Evolutionary conservation across 805 yeast genomes (phyloP).

Genomic region (Zygosaccharomyces gambellarensis): DNA sequence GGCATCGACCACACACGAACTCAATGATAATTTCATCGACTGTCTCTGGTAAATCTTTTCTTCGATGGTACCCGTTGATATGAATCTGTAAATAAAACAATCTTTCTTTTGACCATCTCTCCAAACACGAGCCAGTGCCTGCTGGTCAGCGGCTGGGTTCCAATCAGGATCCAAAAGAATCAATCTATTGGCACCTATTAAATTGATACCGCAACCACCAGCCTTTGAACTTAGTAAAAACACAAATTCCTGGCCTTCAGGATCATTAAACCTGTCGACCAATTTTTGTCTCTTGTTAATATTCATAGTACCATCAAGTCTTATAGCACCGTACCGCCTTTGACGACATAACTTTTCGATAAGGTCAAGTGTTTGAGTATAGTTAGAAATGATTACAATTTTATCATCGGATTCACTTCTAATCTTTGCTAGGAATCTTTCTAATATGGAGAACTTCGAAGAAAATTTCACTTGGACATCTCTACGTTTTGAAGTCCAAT

Average conservation of each 20-base stretch:
- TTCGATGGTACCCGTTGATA: conserved; percentile 91
- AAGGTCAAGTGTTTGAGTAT: conserved; percentile 88
- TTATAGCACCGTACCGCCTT: conserved; percentile 65
- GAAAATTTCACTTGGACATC: conserved; percentile 78
- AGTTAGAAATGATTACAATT: conserved; percentile 89
- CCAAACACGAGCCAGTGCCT: conserved; percentile 97
- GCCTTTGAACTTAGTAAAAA: conserved; percentile 91
- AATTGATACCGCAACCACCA: conserved; percentile 97
- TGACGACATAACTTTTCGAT: conserved; percentile 80
- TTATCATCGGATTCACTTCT: conserved; percentile 83
- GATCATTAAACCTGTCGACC: conserved; percentile 88
- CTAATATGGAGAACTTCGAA: conserved; percentile 81
- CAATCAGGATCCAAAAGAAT: conserved; percentile 89
- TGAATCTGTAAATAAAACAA: conserved; percentile 90
- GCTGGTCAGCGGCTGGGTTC: conserved; percentile 99
- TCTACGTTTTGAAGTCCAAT: conserved; percentile 24
- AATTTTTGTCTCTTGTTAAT: conserved; percentile 89
- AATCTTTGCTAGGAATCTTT: conserved; percentile 76
- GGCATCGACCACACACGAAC: conserved; percentile 96
- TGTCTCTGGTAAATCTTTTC: conserved; percentile 96
- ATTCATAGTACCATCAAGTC: conserved; percentile 90
- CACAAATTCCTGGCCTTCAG: conserved; percentile 78
- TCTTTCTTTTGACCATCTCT: conserved; percentile 98
- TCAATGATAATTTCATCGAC: conserved; percentile 84
- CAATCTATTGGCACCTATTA: conserved; percentile 92